phyloP scores from a whole-genome alignment of 2,329 filamentous ascomycete genomes.

The Cyphellophora europaea region DNA sequence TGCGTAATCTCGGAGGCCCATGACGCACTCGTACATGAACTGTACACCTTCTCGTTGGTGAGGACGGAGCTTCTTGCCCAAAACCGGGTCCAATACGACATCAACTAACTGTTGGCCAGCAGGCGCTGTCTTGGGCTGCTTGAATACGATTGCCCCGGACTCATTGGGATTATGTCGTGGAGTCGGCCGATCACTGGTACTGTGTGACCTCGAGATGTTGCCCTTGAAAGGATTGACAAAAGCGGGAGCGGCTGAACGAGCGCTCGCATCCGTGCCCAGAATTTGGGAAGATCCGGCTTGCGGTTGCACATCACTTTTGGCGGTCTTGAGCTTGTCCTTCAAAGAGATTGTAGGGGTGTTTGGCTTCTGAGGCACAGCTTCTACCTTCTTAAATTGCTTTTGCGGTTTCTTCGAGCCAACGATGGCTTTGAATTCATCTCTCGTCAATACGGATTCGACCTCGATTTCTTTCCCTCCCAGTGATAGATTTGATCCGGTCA shows the following conservation, averaged over 20 bases:
- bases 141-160: constrained; percentile 58
- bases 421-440: constrained; percentile 6
- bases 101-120: constrained; percentile 60
- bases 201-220: constrained; percentile 40
- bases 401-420: constrained; percentile 2
- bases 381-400: too few relatives aligned
- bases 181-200: constrained; percentile 36
- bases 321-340: background rate
- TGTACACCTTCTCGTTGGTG: constrained; percentile 62
- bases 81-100: constrained; percentile 60
- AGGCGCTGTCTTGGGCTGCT: constrained; percentile 44
- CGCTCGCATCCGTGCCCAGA: too few relatives aligned
- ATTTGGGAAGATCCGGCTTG: background rate
- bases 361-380: background rate
- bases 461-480: constrained; percentile 61
- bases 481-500: constrained; percentile 51
- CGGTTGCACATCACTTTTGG: background rate
- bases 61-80: constrained; percentile 52
- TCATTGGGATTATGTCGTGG: constrained; percentile 57
- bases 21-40: constrained; percentile 67
- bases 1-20: constrained; percentile 58
- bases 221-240: constrained; percentile 42
- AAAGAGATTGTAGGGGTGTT: constrained; percentile 4
- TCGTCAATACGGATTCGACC: constrained; percentile 49
- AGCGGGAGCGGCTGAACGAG: constrained; percentile 13